Evolutionary conservation across 768 basidiomycete genomes (phyloP).

Genomic region (Hemileccinum rubropunctum): DNA sequence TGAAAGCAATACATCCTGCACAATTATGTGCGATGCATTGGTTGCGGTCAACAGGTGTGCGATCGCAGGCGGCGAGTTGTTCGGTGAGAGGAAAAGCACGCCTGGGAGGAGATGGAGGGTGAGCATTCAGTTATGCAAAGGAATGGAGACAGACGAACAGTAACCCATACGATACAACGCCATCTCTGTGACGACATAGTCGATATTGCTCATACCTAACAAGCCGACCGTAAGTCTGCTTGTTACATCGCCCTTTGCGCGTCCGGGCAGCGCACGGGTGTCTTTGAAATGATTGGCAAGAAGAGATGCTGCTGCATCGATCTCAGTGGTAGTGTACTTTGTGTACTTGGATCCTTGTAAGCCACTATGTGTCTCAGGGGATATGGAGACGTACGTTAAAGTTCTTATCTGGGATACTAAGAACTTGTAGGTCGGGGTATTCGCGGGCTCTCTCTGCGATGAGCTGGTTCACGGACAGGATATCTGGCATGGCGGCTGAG

Average conservation of each 20-base stretch:
- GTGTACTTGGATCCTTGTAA: slow-evolving; percentile 15
- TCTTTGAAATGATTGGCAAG: slow-evolving; percentile 24
- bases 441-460: slow-evolving; percentile 18
- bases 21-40: slow-evolving; percentile 20
- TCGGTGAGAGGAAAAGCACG: slow-evolving; percentile 38
- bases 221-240: slow-evolving; percentile 26
- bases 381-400: slow-evolving; percentile 8
- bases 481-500: slow-evolving; percentile 14
- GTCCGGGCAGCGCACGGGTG: slow-evolving; percentile 17
- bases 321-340: slow-evolving; percentile 23
- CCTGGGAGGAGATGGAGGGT: slow-evolving; percentile 4
- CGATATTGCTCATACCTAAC: slow-evolving; percentile 25
- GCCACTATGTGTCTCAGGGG: too few species aligned
- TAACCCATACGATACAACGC: slow-evolving; percentile 31
- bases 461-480: slow-evolving; percentile 29
- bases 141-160: slow-evolving; percentile 15
- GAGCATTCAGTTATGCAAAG: not conserved
- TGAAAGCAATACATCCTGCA: slow-evolving; percentile 15
- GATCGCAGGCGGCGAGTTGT: slow-evolving; percentile 46
- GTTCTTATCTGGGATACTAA: slow-evolving; percentile 25
- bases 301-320: slow-evolving; percentile 28
- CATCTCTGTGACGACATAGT: slow-evolving; percentile 26
- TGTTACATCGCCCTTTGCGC: slow-evolving; percentile 20
- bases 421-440: slow-evolving; percentile 19
- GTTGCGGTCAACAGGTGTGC: slow-evolving; percentile 40